Conservation (phyloP, 192 early-diverging fungal species). For the Coemansia sp. region DNA sequence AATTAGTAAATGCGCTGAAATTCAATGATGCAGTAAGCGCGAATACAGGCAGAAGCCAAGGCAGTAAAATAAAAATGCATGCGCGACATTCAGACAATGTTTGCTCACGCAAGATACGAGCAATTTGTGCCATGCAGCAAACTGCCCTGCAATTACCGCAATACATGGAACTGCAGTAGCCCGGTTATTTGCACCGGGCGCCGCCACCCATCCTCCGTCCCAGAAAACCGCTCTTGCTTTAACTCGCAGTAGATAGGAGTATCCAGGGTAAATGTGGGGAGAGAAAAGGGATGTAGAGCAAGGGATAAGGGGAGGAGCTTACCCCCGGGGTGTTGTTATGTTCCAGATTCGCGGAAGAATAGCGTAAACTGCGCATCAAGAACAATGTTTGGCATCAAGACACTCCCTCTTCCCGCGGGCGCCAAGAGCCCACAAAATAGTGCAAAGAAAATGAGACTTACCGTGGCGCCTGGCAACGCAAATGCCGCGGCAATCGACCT, state of each 20-base stretch:
- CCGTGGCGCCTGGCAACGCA: constrained; percentile 73
- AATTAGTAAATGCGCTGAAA: constrained; percentile 14
- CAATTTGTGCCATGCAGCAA: neutral
- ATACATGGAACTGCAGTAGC: neutral
- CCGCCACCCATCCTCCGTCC: neutral
- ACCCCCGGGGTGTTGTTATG: neutral
- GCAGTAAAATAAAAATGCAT: constrained; percentile 3
- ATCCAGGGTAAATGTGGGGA: neutral
- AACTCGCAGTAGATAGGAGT: neutral
- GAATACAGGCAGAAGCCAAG: constrained; percentile 13
- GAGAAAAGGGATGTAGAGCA: neutral
- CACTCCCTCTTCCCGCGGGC: neutral
- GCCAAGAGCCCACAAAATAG: constrained; percentile 3
- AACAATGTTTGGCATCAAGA: constrained; percentile 13
- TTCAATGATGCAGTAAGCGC: constrained; percentile 11
- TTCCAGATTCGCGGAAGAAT: neutral
- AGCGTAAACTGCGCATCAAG: constrained; percentile 6
- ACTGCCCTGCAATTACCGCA: constrained; percentile 2
- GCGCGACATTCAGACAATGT: neutral
- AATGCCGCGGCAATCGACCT: constrained; percentile 77
- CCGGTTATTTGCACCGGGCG: constrained; percentile 5
- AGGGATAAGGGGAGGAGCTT: neutral
- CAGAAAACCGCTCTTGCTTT: neutral
- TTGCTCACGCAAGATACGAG: neutral
- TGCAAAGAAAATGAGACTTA: constrained; percentile 31